Percentiles rank a stretch among this genome's conserved stretches.
phyloP scores from a whole-genome alignment of 1,284 basidiomycete species.

The Heterobasidion parviporum region DNA sequence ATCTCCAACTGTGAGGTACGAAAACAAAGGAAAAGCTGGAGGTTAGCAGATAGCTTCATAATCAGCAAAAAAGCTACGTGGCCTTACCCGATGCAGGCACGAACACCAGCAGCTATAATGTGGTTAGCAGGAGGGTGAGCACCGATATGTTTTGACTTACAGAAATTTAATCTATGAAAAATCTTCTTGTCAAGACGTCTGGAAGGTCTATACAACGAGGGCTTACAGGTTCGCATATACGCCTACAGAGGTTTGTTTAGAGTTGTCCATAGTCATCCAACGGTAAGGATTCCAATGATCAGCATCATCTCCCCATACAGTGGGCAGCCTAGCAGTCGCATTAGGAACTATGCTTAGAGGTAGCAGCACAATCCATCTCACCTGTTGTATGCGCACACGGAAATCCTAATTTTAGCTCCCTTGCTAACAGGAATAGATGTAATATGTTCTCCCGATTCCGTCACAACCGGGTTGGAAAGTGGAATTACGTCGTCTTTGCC shows the following conservation, averaged over 20 bases:
- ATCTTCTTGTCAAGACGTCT: neutral
- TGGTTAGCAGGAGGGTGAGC: neutral
- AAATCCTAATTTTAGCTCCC: conserved; percentile 25
- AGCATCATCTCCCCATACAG: conserved; percentile 42
- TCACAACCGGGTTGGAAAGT: conserved; percentile 24
- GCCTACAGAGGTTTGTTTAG: conserved; percentile 32
- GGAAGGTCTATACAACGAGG: neutral
- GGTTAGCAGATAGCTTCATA: too few species aligned
- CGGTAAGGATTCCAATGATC: conserved; percentile 44
- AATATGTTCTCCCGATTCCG: conserved; percentile 21
- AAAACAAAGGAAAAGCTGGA: neutral
- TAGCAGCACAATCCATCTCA: conserved; percentile 6
- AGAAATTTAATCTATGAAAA: neutral
- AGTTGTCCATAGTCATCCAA: conserved; percentile 28
- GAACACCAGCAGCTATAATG: neutral
- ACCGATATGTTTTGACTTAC: neutral
- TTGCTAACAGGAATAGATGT: conserved; percentile 26
- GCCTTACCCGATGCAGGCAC: neutral
- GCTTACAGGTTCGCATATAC: conserved; percentile 44
- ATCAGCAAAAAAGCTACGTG: too few species aligned
- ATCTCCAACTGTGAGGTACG: neutral
- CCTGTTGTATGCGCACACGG: conserved; percentile 24
- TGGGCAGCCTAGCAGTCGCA: conserved; percentile 14
- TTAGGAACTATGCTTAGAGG: neutral
- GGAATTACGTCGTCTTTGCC: conserved; percentile 28